Conservation (phyloP, 2,329 filamentous ascomycete genomes). For the Diaporthe longicolla region DNA sequence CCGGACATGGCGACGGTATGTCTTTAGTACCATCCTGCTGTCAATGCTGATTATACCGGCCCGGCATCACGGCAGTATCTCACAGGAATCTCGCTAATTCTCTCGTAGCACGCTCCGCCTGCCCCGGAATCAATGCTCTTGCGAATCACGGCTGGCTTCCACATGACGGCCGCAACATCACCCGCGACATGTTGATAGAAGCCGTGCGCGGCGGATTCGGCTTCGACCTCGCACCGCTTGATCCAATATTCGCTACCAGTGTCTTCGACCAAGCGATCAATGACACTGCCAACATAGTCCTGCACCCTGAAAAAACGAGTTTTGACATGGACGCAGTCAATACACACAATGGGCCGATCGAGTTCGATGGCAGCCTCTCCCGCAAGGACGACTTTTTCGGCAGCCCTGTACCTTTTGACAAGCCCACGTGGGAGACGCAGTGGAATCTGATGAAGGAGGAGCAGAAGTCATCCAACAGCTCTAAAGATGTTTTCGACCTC, state of each 20-base stretch:
- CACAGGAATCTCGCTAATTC: not conserved
- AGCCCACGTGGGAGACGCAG: conserved; percentile 13
- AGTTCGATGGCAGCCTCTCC: conserved; percentile 33
- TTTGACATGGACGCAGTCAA: conserved; percentile 26
- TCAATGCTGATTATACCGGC: not conserved
- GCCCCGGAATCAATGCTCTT: conserved; percentile 29
- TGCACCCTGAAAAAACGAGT: not conserved
- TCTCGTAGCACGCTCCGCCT: conserved; percentile 30
- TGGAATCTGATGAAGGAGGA: conserved; percentile 33
- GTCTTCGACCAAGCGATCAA: conserved; percentile 19
- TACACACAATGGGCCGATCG: conserved; percentile 30
- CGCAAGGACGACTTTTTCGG: conserved; percentile 34
- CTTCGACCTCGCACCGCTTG: conserved; percentile 11
- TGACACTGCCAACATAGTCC: conserved; percentile 26
- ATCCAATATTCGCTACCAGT: not conserved
- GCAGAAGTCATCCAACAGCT: not conserved
- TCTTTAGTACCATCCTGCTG: not conserved
- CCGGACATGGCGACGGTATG: conserved; percentile 1
- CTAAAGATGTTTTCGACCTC: conserved; percentile 4
- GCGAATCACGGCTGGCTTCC: conserved; percentile 36
- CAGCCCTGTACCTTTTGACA: conserved; percentile 15
- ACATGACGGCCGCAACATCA: conserved; percentile 34
- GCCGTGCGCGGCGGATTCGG: conserved; percentile 21
- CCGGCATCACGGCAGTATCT: not conserved
- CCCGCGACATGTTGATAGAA: conserved; percentile 8